Evolutionary conservation across 805 yeast species (phyloP), one percentile per base, ranked within the genome.

Genomic region (Tanozyma kutaoensis): DNA sequence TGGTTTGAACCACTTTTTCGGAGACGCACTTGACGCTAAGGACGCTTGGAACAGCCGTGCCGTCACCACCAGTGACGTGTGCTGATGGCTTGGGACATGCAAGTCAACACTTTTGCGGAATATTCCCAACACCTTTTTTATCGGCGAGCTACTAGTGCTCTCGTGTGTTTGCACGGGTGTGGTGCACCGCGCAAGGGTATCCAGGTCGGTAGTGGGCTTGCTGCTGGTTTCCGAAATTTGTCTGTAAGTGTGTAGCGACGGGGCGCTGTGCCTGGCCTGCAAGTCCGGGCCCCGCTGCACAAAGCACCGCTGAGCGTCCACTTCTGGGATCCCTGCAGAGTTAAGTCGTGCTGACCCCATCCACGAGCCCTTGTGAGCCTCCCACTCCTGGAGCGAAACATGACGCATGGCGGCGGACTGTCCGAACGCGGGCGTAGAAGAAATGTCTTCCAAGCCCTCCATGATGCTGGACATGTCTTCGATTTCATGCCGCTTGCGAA

Each of bases 181-280:
- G 22, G 13, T 4, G 12, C 11, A 15, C 13, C 19, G 7, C 13
- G 19, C 14, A 9, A 22, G 17, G 26, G 26, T 17, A 14, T 15
- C 17, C 14, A 14, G 5, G 25, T 18, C 17, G 24, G 5, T 11
- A 8, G 24, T 9, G 17, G 24, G 17, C 17, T 10, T 6, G 6
- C 22, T 26, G 28, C 11, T 20, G 24, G 2, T 43, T 31, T 17
- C 18, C 19, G 18, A 19, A 12, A 33, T 25, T 22, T 51, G 40
- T 23, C 62, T 42, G 34, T 44, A 56, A 4, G 63, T 56, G 31
- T 56, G 58, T 24, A 57, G 42, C 4, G 64, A 55, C 8, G 65
- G 65, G 3, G 63, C 65, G 37, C 60, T 50, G 24, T n/a, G n/a
- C n/a, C n/a, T n/a, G n/a, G n/a, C n/a, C n/a, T n/a, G n/a, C n/a